These are phyloP conservation scores for Pseudonitzschia multiseries DNA, from an alignment of 108 stramenopile species.

Conservation along the genomic window DNA sequence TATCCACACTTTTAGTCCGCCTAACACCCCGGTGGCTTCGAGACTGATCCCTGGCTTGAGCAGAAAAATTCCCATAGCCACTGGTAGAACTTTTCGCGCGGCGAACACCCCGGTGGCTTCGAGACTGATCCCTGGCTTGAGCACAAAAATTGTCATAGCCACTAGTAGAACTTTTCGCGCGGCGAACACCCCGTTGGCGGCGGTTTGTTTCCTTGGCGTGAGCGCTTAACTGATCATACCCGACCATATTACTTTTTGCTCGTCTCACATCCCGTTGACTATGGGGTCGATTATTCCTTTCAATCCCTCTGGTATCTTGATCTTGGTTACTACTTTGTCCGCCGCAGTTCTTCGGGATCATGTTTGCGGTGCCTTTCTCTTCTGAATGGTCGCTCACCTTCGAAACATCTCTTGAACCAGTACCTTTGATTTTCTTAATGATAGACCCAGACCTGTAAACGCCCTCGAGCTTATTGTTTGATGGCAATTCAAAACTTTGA, in stretches of 20 bases:
- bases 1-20: neutral
- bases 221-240: neutral
- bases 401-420: neutral
- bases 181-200: too few species aligned
- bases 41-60: too few species aligned
- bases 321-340: too few species aligned
- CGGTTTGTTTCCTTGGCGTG: neutral
- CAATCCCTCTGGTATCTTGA: neutral
- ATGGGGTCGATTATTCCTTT: neutral
- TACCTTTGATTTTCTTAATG: neutral
- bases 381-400: neutral
- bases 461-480: neutral
- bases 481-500: neutral
- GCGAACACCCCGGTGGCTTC: too few species aligned
- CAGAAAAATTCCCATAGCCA: too few species aligned
- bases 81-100: too few species aligned
- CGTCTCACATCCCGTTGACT: neutral
- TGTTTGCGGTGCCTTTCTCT: neutral
- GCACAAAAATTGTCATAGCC: too few species aligned
- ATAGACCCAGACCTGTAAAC: neutral
- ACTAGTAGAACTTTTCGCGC: too few species aligned
- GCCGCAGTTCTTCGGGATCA: too few species aligned
- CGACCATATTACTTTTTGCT: neutral
- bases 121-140: too few species aligned
- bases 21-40: too few species aligned